These are phyloP conservation scores for Hemisphaericaspora subhashii DNA, from an alignment of 1,139 yeast species.

Conservation along the genomic window DNA sequence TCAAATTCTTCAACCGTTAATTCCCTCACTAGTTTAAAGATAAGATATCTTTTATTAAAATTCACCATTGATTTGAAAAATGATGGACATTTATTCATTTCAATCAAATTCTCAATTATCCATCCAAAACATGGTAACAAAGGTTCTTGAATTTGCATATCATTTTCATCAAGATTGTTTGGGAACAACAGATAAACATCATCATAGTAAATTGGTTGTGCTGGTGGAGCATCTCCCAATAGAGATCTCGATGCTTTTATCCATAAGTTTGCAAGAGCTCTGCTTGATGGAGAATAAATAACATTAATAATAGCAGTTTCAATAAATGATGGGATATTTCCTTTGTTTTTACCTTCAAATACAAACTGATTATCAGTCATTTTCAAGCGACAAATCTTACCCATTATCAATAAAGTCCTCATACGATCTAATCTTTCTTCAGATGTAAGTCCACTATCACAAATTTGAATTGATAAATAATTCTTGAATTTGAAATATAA, in stretches of 20 bases:
- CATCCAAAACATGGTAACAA: slow-evolving; percentile 80
- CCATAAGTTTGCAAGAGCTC: slow-evolving; percentile 71
- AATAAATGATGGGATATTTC: slow-evolving; percentile 76
- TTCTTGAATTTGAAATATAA: slow-evolving; percentile 67
- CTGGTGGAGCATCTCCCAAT: slow-evolving; percentile 13
- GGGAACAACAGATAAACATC: slow-evolving; percentile 41
- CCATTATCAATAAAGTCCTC: slow-evolving; percentile 65
- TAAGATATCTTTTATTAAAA: slow-evolving; percentile 45
- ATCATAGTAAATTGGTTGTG: slow-evolving; percentile 21
- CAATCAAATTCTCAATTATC: slow-evolving; percentile 46
- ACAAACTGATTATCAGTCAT: slow-evolving; percentile 68
- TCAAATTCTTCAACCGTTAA: slow-evolving; percentile 40
- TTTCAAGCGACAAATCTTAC: slow-evolving; percentile 66
- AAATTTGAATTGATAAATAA: slow-evolving; percentile 64
- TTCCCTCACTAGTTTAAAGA: slow-evolving; percentile 43
- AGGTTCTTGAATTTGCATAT: slow-evolving; percentile 38
- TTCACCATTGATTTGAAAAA: slow-evolving; percentile 32
- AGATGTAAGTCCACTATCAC: slow-evolving; percentile 54
- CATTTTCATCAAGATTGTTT: slow-evolving; percentile 23
- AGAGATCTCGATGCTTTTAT: slow-evolving; percentile 45
- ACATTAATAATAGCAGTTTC: slow-evolving; percentile 81
- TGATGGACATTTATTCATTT: slow-evolving; percentile 37
- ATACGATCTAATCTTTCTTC: slow-evolving; percentile 70
- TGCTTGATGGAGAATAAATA: slow-evolving; percentile 75
- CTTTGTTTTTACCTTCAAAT: slow-evolving; percentile 37